A percentile compares a stretch with the other conserved stretches of the same genome.
These are phyloP conservation scores for Claviceps lovelessii DNA, from an alignment of 2,329 filamentous ascomycete species.

Conservation along the genomic window DNA sequence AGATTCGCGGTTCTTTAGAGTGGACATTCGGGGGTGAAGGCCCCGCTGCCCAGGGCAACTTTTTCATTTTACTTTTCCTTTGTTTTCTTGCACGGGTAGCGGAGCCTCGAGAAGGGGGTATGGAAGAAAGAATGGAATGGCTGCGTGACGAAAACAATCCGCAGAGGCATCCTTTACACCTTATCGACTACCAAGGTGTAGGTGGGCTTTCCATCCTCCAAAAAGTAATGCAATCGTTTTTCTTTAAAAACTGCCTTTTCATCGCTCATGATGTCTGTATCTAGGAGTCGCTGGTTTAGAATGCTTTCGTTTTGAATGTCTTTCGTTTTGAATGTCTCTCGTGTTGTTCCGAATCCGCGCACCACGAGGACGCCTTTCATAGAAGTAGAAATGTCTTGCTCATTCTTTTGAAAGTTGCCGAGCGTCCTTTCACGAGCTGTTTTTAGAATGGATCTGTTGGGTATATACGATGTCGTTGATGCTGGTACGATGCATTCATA, in stretches of 20 bases:
- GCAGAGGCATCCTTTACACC: slow-evolving; percentile 19
- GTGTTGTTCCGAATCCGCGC: too few relatives aligned
- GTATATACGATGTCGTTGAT: too few relatives aligned
- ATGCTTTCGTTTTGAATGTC: slow-evolving; percentile 9
- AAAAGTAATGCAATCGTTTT: slow-evolving; percentile 30
- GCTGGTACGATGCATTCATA: too few relatives aligned
- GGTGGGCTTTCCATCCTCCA: slow-evolving; percentile 19
- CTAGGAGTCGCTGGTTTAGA: slow-evolving; percentile 22
- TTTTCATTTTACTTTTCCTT: not conserved
- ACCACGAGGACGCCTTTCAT: too few relatives aligned
- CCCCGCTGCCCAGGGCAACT: not conserved
- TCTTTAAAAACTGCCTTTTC: slow-evolving; percentile 10
- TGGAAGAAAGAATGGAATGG: slow-evolving; percentile 17
- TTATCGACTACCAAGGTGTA: slow-evolving; percentile 21
- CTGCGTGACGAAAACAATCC: slow-evolving; percentile 20
- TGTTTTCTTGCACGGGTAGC: slow-evolving; percentile 9
- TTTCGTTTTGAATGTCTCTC: too few relatives aligned
- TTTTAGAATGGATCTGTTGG: too few relatives aligned
- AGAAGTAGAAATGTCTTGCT: too few relatives aligned
- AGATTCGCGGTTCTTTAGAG: slow-evolving; percentile 27
- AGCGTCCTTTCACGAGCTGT: too few relatives aligned
- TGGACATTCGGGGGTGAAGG: slow-evolving; percentile 8
- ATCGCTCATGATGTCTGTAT: slow-evolving; percentile 18
- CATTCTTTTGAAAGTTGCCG: too few relatives aligned
- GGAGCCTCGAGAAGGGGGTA: slow-evolving; percentile 13